Conservation (phyloP, 192 early-diverging fungal species). For the Kickxella alabastrina region DNA sequence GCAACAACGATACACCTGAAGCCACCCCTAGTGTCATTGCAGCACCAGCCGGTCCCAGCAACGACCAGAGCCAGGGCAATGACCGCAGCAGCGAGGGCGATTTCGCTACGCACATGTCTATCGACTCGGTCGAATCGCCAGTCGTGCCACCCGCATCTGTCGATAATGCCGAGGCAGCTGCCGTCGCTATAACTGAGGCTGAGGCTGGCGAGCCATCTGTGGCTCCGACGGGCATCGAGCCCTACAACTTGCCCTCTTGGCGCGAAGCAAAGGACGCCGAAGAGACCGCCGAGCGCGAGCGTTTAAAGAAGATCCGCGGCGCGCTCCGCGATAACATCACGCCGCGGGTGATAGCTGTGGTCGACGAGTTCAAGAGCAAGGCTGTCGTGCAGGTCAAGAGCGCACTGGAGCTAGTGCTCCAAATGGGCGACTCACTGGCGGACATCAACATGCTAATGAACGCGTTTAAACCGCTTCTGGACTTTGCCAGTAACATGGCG, state of each 20-base stretch:
- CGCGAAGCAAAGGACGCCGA: conserved; percentile 37
- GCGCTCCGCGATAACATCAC: conserved; percentile 53
- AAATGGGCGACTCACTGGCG: conserved; percentile 22
- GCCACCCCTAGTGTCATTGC: background rate
- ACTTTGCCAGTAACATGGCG: conserved; percentile 4
- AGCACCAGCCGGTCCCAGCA: background rate
- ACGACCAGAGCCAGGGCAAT: conserved; percentile 13
- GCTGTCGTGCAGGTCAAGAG: conserved; percentile 29
- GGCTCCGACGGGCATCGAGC: conserved; percentile 10
- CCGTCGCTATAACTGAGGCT: conserved; percentile 7
- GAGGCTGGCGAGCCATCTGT: conserved; percentile 1
- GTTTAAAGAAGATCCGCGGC: conserved; percentile 43
- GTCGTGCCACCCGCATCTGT: background rate
- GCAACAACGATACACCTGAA: conserved; percentile 10
- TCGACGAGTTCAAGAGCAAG: conserved; percentile 39
- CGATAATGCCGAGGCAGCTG: background rate
- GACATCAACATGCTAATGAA: conserved; percentile 31
- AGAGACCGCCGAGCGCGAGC: conserved; percentile 17
- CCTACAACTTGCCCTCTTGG: conserved; percentile 29
- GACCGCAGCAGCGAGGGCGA: conserved; percentile 19
- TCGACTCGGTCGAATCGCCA: conserved; percentile 10
- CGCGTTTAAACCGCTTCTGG: conserved; percentile 31
- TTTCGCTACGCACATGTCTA: conserved; percentile 16
- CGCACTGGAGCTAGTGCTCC: conserved; percentile 39
- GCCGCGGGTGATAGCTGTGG: conserved; percentile 32